These are phyloP conservation scores for Amanita jacksonii DNA, from an alignment of 768 basidiomycete species.

Conservation along the genomic window DNA sequence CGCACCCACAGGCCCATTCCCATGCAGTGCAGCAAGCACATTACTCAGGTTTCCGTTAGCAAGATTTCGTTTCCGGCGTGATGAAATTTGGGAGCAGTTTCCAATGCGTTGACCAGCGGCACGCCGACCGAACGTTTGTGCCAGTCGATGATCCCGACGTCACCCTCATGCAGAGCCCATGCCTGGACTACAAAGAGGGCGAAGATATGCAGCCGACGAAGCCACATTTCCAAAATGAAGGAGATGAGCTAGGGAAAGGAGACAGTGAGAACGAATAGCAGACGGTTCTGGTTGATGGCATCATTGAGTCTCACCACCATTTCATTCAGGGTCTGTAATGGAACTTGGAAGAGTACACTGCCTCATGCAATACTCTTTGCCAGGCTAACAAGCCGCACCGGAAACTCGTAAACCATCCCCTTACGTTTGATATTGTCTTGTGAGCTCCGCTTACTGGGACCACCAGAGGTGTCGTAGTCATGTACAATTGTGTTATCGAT, in stretches of 20 bases:
- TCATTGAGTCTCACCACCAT: no score
- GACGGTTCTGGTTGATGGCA: no score
- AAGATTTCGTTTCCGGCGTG: constrained; percentile 35
- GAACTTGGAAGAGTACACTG: no score
- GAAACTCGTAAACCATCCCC: no score
- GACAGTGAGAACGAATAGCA: no score
- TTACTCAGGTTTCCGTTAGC: constrained; percentile 63
- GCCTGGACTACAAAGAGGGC: background rate
- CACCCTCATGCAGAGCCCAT: constrained; percentile 56
- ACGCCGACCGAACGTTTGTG: constrained; percentile 69
- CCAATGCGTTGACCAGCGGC: constrained; percentile 41
- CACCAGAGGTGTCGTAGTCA: no score
- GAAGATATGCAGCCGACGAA: background rate
- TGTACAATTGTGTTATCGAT: no score
- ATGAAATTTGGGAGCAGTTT: constrained; percentile 55
- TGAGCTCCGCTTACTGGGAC: no score
- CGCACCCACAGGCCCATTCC: constrained; percentile 63
- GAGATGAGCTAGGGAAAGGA: background rate
- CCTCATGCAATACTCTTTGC: no score
- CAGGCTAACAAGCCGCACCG: no score
- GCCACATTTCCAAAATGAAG: background rate
- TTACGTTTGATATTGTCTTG: no score
- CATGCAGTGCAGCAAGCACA: constrained; percentile 65
- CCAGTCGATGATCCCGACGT: constrained; percentile 85
- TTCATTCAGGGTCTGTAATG: no score